Conservation (phyloP, 345 rosid genomes). For the thale cress (Arabidopsis thaliana) region DNA sequence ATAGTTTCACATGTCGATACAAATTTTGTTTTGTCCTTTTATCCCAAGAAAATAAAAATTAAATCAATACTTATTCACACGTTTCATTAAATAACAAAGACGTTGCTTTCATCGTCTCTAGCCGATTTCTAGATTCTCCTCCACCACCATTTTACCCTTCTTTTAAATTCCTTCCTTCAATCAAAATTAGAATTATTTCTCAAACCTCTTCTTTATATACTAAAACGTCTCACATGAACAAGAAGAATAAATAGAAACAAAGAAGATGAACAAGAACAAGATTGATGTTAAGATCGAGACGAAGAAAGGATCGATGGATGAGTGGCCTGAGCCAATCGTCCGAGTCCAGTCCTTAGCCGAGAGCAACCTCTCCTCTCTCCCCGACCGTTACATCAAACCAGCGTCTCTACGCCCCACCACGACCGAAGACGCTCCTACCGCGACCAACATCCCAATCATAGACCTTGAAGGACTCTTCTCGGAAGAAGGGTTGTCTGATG, state of each 20-base stretch:
- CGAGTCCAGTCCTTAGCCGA: constrained; percentile 92
- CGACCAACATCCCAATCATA: constrained; percentile 74
- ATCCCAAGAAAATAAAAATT: background rate
- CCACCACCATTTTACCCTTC: constrained; percentile 41
- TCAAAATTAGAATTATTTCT: constrained; percentile 17
- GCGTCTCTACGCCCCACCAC: constrained; percentile 31
- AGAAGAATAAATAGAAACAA: constrained; percentile 8
- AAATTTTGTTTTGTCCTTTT: background rate
- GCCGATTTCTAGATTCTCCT: constrained; percentile 41
- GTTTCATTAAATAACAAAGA: constrained; percentile 37
- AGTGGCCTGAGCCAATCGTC: constrained; percentile 96
- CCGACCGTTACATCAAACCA: constrained; percentile 78
- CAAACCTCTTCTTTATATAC: constrained; percentile 6
- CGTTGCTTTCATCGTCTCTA: constrained; percentile 39
- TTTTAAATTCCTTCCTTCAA: constrained; percentile 25
- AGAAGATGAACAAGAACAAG: constrained; percentile 43
- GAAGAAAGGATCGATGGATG: constrained; percentile 42
- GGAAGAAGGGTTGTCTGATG: constrained; percentile 17
- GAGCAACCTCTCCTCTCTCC: constrained; percentile 54
- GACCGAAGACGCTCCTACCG: constrained; percentile 14
- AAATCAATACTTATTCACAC: constrained; percentile 37
- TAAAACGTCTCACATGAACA: constrained; percentile 23
- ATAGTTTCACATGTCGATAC: constrained; percentile 33
- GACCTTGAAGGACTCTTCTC: constrained; percentile 59
- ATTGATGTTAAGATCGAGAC: constrained; percentile 35